These are phyloP conservation scores for Oemleria cerasiformis DNA, from an alignment of 306 rosid genomes.

Conservation along the genomic window DNA sequence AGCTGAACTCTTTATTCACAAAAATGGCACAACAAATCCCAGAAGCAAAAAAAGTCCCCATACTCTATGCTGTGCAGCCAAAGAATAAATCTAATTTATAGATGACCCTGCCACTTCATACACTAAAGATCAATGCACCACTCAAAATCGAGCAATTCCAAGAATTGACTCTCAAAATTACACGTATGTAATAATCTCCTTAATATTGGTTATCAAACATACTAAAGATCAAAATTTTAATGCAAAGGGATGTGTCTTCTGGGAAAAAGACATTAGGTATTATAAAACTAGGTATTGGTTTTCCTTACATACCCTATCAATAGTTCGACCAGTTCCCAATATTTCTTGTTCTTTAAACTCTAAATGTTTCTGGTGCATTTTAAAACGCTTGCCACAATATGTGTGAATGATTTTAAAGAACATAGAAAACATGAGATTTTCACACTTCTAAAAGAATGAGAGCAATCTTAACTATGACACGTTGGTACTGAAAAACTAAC, in stretches of 20 bases:
- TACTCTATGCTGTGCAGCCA: neutral
- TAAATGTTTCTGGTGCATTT: neutral
- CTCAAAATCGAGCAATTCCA: too few relatives aligned
- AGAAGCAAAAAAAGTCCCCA: neutral
- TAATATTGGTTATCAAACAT: neutral
- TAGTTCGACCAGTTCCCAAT: neutral
- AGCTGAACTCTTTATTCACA: too few relatives aligned
- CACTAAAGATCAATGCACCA: too few relatives aligned
- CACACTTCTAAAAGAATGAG: neutral
- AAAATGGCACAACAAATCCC: neutral
- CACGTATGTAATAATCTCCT: neutral
- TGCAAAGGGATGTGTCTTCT: neutral
- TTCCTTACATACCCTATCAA: neutral
- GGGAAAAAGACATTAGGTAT: neutral
- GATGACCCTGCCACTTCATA: neutral
- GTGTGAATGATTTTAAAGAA: neutral
- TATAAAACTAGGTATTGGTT: neutral
- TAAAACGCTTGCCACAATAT: neutral
- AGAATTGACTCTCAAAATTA: neutral
- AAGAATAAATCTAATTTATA: neutral
- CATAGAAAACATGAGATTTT: neutral
- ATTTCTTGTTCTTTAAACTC: neutral
- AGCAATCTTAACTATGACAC: slow-evolving; percentile 8
- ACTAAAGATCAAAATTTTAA: neutral
- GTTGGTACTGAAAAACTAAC: slow-evolving; percentile 18